A percentile compares a stretch with the other conserved stretches of the same genome.
Evolutionary conservation across 2,329 filamentous ascomycete species (phyloP).

Genomic region (Penicillium hordei): DNA sequence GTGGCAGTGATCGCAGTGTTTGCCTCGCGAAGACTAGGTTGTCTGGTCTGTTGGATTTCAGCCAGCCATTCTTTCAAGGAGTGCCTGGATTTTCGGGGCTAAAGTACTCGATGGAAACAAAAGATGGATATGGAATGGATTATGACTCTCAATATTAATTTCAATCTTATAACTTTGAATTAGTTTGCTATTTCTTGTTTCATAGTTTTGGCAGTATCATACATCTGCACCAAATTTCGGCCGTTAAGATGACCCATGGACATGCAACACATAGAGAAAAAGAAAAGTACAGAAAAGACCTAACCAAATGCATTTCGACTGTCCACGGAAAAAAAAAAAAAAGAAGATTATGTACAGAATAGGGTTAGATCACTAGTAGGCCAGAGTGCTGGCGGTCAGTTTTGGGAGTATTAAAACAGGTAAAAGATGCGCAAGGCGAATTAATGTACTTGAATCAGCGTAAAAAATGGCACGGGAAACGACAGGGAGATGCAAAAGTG

Average conservation of each 20-base stretch:
- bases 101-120: neutral
- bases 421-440: constrained; percentile 12
- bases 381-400: neutral
- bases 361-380: neutral
- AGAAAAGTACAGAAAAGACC: constrained; percentile 4
- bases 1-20: neutral
- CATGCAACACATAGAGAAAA: neutral
- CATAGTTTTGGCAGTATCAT: neutral
- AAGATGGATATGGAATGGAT: neutral
- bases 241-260: neutral
- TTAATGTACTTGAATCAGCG: constrained; percentile 18
- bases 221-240: neutral
- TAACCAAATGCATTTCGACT: constrained; percentile 16
- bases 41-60: neutral
- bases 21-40: neutral
- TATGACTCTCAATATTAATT: neutral
- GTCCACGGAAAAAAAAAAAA: neutral
- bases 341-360: constrained; percentile 22
- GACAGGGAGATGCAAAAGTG: neutral
- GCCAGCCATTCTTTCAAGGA: neutral
- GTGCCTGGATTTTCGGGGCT: neutral
- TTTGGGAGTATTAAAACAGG: constrained; percentile 20
- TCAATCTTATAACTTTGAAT: neutral
- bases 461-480: neutral
- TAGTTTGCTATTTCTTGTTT: neutral